Evolutionary conservation across 148 eudicot species (phyloP).

Genomic region (Amaranthus palmeri): DNA sequence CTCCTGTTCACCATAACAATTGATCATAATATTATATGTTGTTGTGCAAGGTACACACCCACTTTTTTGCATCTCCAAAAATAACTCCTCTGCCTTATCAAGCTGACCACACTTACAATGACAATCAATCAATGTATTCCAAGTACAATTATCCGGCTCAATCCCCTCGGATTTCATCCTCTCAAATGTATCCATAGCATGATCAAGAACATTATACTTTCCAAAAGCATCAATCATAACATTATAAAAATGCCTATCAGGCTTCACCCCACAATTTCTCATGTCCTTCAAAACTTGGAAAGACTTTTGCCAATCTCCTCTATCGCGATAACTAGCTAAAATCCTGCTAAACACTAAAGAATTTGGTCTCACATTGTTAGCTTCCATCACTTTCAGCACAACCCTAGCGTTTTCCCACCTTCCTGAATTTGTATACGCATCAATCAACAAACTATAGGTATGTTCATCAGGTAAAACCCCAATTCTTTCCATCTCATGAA

Average conservation of each 20-base stretch:
- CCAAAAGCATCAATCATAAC: slow-evolving; percentile 97
- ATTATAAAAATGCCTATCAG: slow-evolving; percentile 83
- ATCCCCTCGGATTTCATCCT: slow-evolving; percentile 79
- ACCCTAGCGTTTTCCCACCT: slow-evolving; percentile 98
- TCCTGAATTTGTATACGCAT: slow-evolving; percentile 82
- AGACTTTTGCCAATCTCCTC: slow-evolving; percentile 90
- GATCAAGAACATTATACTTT: slow-evolving; percentile 86
- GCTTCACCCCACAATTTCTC: slow-evolving; percentile 74
- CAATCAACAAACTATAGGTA: slow-evolving; percentile 79
- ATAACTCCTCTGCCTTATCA: slow-evolving; percentile 67
- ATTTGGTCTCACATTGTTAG: slow-evolving; percentile 59
- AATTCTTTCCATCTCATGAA: slow-evolving; percentile 76
- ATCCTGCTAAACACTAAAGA: slow-evolving; percentile 77
- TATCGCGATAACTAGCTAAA: slow-evolving; percentile 74
- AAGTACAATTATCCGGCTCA: slow-evolving; percentile 85
- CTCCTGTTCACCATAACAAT: slow-evolving; percentile 77
- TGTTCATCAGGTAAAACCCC: slow-evolving; percentile 81
- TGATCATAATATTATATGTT: slow-evolving; percentile 88
- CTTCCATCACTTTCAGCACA: slow-evolving; percentile 90
- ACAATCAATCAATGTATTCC: slow-evolving; percentile 91
- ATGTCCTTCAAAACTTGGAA: slow-evolving; percentile 91
- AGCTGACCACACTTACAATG: slow-evolving; percentile 75
- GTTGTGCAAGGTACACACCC: slow-evolving; percentile 73
- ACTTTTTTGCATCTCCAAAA: slow-evolving; percentile 67
- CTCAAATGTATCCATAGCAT: slow-evolving; percentile 74